Conservation (phyloP, 805 yeast genomes). For the Yamadazyma sp. region DNA sequence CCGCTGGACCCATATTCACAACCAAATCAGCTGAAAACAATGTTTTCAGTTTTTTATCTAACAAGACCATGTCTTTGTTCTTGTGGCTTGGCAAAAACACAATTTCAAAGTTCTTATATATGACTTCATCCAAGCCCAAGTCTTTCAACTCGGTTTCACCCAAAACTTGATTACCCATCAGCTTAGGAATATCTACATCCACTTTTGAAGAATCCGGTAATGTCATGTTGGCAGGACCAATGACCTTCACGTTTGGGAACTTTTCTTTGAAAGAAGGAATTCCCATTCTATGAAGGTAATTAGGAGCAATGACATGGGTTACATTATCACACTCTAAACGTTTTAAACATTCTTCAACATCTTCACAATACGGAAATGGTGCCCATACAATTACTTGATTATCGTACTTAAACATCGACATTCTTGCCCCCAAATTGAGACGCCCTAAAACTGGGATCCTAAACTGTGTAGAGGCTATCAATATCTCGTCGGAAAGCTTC, state of each 20-base stretch:
- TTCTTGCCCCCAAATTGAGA: slow-evolving; percentile 38
- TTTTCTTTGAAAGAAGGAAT: slow-evolving; percentile 47
- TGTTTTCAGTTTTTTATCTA: slow-evolving; percentile 43
- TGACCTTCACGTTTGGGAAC: slow-evolving; percentile 48
- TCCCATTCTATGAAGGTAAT: slow-evolving; percentile 61
- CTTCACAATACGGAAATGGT: slow-evolving; percentile 51
- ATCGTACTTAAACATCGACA: slow-evolving; percentile 34
- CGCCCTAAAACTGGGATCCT: slow-evolving; percentile 18
- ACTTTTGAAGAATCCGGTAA: slow-evolving; percentile 29
- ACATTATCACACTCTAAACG: slow-evolving; percentile 31
- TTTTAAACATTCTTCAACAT: slow-evolving; percentile 36
- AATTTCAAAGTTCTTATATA: slow-evolving; percentile 46
- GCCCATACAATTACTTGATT: slow-evolving; percentile 45
- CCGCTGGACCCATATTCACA: slow-evolving; percentile 50
- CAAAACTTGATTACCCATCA: slow-evolving; percentile 27
- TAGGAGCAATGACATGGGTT: slow-evolving; percentile 56
- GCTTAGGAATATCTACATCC: slow-evolving; percentile 36
- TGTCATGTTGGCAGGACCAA: slow-evolving; percentile 36
- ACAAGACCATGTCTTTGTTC: slow-evolving; percentile 56
- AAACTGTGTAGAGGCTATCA: slow-evolving; percentile 32
- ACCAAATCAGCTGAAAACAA: slow-evolving; percentile 61
- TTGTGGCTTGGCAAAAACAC: slow-evolving; percentile 51
- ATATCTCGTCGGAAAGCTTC: slow-evolving; percentile 28
- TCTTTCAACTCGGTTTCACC: slow-evolving; percentile 4
- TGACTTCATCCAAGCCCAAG: slow-evolving; percentile 25